These are phyloP conservation scores for Blastocrithidia nonstop DNA, from an alignment of 208 protist species.

Conservation along the genomic window DNA sequence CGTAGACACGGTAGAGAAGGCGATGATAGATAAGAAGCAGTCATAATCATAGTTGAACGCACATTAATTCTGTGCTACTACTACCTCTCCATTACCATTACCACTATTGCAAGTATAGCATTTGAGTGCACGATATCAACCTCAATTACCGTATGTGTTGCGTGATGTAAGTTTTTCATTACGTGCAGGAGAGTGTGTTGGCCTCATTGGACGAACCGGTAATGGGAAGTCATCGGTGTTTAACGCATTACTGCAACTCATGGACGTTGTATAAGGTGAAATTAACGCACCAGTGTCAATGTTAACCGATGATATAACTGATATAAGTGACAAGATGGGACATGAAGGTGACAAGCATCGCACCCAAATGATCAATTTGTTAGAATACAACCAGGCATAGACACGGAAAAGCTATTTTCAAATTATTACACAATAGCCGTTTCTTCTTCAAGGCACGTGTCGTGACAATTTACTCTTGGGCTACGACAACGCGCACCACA, in stretches of 20 bases:
- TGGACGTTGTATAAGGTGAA: slow-evolving; percentile 79
- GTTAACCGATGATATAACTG: background rate
- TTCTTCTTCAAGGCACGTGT: slow-evolving; percentile 90
- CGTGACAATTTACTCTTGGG: slow-evolving; percentile 86
- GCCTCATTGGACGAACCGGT: slow-evolving; percentile 65
- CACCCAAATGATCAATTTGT: slow-evolving; percentile 10
- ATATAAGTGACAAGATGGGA: too few relatives aligned
- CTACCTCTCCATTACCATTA: background rate
- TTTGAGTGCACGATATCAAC: slow-evolving; percentile 50
- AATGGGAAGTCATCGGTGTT: slow-evolving; percentile 80
- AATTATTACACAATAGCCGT: slow-evolving; percentile 97
- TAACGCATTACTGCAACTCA: slow-evolving; percentile 48
- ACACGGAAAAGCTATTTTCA: slow-evolving; percentile 79
- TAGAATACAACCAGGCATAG: slow-evolving; percentile 6
- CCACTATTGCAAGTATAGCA: slow-evolving; percentile 39
- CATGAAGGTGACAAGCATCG: too few relatives aligned
- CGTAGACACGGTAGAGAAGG: too few relatives aligned
- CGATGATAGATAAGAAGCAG: too few relatives aligned
- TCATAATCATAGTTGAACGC: too few relatives aligned
- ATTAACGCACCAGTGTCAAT: slow-evolving; percentile 7
- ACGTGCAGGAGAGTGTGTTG: slow-evolving; percentile 28
- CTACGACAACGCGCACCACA: slow-evolving; percentile 8
- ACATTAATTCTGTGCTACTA: background rate
- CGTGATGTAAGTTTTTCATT: slow-evolving; percentile 37
- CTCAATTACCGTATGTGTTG: slow-evolving; percentile 48